These are phyloP conservation scores for Cadophora sp. DNA, from an alignment of 2,329 filamentous ascomycete genomes.

Conservation along the genomic window DNA sequence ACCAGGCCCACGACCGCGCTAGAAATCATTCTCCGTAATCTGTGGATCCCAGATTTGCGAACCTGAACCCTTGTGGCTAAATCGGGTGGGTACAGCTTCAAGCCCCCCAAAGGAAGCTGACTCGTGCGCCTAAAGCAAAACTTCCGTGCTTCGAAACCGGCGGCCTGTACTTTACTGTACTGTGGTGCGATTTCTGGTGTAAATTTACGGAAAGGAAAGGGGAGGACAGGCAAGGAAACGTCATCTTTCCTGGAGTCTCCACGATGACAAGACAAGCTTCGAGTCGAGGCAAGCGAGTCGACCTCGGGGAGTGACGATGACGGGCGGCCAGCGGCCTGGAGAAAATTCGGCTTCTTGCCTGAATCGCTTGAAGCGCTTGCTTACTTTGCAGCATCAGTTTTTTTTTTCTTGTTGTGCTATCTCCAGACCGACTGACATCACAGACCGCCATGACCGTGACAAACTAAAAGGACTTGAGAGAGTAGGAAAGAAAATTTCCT, in stretches of 20 bases:
- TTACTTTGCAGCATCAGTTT: background rate
- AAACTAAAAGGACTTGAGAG: background rate
- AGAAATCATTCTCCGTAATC: background rate
- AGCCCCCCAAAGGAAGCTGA: background rate
- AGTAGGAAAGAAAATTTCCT: background rate
- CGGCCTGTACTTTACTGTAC: too few species aligned
- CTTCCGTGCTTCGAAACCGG: background rate
- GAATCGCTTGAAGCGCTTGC: constrained; percentile 10
- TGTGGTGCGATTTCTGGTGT: background rate
- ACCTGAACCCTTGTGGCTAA: background rate
- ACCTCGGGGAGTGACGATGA: background rate
- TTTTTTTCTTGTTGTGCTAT: background rate
- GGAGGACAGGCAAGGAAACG: background rate
- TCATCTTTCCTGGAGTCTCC: constrained; percentile 16
- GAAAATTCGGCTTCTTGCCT: background rate
- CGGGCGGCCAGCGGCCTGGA: background rate
- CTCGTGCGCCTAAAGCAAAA: constrained; percentile 9
- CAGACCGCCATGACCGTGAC: constrained; percentile 10
- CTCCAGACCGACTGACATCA: background rate
- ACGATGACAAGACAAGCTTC: constrained; percentile 11
- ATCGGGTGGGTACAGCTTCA: background rate
- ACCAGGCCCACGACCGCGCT: background rate
- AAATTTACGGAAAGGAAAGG: too few species aligned
- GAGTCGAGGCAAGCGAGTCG: background rate
- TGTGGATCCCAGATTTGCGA: constrained; percentile 9